Conservation (phyloP, 169 alveolate genomes). For the Plasmodium vivax region DNA sequence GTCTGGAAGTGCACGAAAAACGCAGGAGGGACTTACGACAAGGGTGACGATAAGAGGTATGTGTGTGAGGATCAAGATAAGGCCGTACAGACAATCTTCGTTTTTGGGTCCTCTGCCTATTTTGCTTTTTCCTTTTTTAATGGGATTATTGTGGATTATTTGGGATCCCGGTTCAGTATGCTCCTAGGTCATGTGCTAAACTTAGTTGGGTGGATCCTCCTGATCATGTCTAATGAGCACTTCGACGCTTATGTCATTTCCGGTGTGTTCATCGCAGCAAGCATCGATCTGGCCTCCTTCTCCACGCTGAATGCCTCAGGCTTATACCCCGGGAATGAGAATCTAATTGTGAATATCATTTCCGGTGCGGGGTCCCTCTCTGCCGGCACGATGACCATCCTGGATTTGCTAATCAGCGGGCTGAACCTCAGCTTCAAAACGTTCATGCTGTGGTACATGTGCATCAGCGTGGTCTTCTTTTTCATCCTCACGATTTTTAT, state of each 20-base stretch:
- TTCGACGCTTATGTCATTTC: constrained; percentile 76
- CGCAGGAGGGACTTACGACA: constrained; percentile 13
- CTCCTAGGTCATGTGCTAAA: constrained; percentile 74
- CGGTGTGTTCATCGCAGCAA: constrained; percentile 74
- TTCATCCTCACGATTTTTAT: constrained; percentile 43
- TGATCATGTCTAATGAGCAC: constrained; percentile 63
- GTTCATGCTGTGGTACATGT: constrained; percentile 70
- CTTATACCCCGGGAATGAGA: constrained; percentile 78
- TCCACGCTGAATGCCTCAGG: constrained; percentile 76
- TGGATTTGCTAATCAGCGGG: constrained; percentile 51
- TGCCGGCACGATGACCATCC: constrained; percentile 67
- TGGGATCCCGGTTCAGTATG: constrained; percentile 77
- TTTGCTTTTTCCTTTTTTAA: constrained; percentile 76
- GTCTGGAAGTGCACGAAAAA: constrained; percentile 74
- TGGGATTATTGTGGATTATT: constrained; percentile 62
- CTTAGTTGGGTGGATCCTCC: constrained; percentile 71
- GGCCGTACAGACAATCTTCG: constrained; percentile 72
- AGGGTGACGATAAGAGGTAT: constrained; percentile 16
- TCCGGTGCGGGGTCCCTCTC: constrained; percentile 77
- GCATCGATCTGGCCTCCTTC: constrained; percentile 75
- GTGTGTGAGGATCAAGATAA: constrained; percentile 74
- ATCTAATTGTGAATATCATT: constrained; percentile 75
- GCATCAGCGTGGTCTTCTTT: constrained; percentile 25
- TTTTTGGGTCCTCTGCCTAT: constrained; percentile 68
- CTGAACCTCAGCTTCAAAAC: constrained; percentile 21